phyloP scores from a whole-genome alignment of 208 protist genomes.

The Trypanosoma theileri region DNA sequence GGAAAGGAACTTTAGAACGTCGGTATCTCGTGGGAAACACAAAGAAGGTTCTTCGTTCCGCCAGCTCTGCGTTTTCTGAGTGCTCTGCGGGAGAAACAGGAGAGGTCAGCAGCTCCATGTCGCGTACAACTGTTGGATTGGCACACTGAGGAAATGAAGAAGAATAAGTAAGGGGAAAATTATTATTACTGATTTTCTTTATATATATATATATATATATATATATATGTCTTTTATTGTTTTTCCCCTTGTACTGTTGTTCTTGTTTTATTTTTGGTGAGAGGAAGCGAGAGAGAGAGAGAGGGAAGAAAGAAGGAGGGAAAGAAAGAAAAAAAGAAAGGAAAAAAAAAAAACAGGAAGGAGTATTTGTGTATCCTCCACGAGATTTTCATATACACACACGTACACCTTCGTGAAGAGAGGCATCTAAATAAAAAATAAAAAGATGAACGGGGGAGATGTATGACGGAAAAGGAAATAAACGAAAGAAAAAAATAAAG shows the following conservation, averaged over 20 bases:
- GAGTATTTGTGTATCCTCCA: constrained; percentile 14
- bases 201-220: not conserved
- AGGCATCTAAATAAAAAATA: too few species aligned
- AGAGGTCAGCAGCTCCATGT: constrained; percentile 35
- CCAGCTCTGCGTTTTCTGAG: constrained; percentile 82
- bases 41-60: constrained; percentile 33
- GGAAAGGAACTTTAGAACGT: not conserved
- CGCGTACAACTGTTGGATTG: constrained; percentile 26
- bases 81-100: constrained; percentile 83
- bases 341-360: not conserved
- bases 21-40: constrained; percentile 19
- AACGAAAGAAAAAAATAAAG: constrained; percentile 10
- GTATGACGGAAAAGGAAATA: not conserved
- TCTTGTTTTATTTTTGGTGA: not conserved
- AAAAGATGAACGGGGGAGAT: too few species aligned
- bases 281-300: constrained; percentile 4
- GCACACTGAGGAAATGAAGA: constrained; percentile 10
- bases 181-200: not conserved
- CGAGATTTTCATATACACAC: not conserved
- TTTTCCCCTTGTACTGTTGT: not conserved
- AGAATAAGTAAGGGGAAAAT: not conserved
- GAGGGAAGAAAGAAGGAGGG: constrained; percentile 2
- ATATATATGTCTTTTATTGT: not conserved
- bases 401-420: too few species aligned
- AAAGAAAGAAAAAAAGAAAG: constrained; percentile 10